A percentile compares a stretch with the other conserved stretches of the same genome.
Conservation (phyloP, 2,329 filamentous ascomycete species). For the Corinectria fuckeliana region DNA sequence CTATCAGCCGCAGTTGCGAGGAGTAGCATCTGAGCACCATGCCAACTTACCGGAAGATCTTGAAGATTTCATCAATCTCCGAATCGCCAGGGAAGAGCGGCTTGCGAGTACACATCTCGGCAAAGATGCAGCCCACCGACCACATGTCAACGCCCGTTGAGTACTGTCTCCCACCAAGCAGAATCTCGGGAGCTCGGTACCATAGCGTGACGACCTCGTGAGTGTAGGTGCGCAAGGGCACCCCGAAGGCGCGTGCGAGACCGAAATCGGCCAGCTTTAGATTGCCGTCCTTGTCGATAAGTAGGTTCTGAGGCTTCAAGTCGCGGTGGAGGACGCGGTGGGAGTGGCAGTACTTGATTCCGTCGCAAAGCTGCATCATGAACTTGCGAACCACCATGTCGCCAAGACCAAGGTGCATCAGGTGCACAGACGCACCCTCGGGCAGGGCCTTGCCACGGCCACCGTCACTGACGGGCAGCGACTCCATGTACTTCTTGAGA, state of each 20-base stretch:
- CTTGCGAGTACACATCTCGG: slow-evolving; percentile 95
- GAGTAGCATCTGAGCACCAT: not conserved
- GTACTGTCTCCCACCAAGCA: slow-evolving; percentile 89
- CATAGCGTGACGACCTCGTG: slow-evolving; percentile 95
- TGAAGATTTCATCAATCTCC: slow-evolving; percentile 57
- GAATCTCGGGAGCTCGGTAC: slow-evolving; percentile 91
- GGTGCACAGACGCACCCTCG: slow-evolving; percentile 70
- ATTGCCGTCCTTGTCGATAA: slow-evolving; percentile 87
- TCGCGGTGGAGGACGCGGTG: slow-evolving; percentile 88
- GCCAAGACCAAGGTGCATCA: slow-evolving; percentile 74
- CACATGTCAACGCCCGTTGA: slow-evolving; percentile 96
- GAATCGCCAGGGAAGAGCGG: slow-evolving; percentile 92
- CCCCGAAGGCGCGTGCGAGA: slow-evolving; percentile 87
- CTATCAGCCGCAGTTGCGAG: slow-evolving; percentile 15
- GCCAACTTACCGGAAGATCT: slow-evolving; percentile 71
- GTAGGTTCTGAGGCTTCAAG: slow-evolving; percentile 87
- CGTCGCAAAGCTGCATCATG: slow-evolving; percentile 86
- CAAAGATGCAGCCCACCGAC: slow-evolving; percentile 93
- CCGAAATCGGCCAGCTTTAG: slow-evolving; percentile 92
- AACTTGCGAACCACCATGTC: slow-evolving; percentile 89
- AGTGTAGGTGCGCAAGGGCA: slow-evolving; percentile 89
- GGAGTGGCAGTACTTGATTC: slow-evolving; percentile 86
- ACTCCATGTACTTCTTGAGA: slow-evolving; percentile 96
- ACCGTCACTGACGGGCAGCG: slow-evolving; percentile 82
- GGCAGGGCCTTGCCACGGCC: slow-evolving; percentile 86